These are phyloP conservation scores for Dothiorella sarmentorum DNA, from an alignment of 2,329 filamentous ascomycete genomes.

Conservation along the genomic window DNA sequence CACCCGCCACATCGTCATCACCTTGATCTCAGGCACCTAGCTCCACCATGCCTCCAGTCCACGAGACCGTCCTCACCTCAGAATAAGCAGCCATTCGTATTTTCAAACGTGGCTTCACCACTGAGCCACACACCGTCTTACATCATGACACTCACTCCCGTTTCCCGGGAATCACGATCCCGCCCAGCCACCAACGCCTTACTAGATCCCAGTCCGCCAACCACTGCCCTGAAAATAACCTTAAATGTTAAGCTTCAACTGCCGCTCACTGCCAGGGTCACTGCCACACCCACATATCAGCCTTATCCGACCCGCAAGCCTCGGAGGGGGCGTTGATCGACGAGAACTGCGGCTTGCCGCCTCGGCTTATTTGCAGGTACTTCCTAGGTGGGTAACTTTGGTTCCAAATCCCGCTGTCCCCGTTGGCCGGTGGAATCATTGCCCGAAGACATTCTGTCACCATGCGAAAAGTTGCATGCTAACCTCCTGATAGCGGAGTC, in stretches of 20 bases:
- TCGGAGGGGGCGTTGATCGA: background rate
- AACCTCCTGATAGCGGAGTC: too few relatives aligned
- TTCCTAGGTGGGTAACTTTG: background rate
- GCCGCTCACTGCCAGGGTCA: background rate
- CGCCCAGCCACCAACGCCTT: slow-evolving; percentile 2
- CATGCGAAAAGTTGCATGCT: too few relatives aligned
- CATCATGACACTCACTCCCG: background rate
- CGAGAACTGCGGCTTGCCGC: background rate
- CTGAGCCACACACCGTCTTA: slow-evolving; percentile 2
- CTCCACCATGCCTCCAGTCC: background rate
- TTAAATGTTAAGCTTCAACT: slow-evolving; percentile 3
- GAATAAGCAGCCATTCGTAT: slow-evolving; percentile 5
- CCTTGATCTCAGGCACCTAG: background rate
- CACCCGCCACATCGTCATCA: background rate
- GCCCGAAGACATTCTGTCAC: too few relatives aligned
- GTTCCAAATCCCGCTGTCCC: background rate
- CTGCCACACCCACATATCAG: background rate
- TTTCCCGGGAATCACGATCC: background rate
- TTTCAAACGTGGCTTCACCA: background rate
- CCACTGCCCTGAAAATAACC: background rate
- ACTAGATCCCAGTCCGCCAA: background rate
- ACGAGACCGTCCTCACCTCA: slow-evolving; percentile 4
- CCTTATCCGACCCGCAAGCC: background rate
- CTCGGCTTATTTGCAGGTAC: background rate
- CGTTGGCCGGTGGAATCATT: too few relatives aligned